Evolutionary conservation across 306 rosid species (phyloP), one percentile per base, ranked within the genome.

Genomic region (Carpinus viminea): DNA sequence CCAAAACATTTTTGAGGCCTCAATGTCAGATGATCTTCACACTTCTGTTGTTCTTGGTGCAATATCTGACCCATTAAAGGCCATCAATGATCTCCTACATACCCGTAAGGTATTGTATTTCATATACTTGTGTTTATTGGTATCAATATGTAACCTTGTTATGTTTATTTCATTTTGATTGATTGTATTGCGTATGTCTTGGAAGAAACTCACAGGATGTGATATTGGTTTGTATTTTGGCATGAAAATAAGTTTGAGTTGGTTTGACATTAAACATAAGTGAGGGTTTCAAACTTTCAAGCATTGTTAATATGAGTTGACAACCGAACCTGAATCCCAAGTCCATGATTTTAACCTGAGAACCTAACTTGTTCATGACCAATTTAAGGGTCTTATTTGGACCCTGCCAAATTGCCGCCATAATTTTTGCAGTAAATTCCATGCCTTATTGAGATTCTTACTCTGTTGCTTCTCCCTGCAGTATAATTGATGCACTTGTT

Each of bases 21-120:
- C 99, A 46, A 93, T 95, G 97, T 90, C 93, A 0, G 99, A 93
- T 85, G 98, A 95, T 87, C 92, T 95, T 85, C 98, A 88, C 81
- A 93, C 98, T 75, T 76, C 97, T 36, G 97, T 85, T 76, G 93
- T 89, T 64, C 86, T 95, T 79, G 97, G 97, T 47, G 91, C 91
- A 56, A 72, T 95, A 41, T 93, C 97, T 73, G 99, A 93, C 43
- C 98, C 98, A 51, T 85, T 95, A 74, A 95, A 95, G 83, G 85
- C 80, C 70, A 90, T 91, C 56, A 95, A 95, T 80, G 99, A 95
- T 87, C 86, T 95, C 76, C 85, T 95, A 55, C 93, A 88, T 79
- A 91, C 98, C 50, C 97, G 93, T 11, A 87, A 91, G 98, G 99
- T 92, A 88, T 73, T 43, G 36, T 65, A 38, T 76, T 69, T 55